Conservation (phyloP, 2,329 filamentous ascomycete species). For the Tolypocladium nubicola region DNA sequence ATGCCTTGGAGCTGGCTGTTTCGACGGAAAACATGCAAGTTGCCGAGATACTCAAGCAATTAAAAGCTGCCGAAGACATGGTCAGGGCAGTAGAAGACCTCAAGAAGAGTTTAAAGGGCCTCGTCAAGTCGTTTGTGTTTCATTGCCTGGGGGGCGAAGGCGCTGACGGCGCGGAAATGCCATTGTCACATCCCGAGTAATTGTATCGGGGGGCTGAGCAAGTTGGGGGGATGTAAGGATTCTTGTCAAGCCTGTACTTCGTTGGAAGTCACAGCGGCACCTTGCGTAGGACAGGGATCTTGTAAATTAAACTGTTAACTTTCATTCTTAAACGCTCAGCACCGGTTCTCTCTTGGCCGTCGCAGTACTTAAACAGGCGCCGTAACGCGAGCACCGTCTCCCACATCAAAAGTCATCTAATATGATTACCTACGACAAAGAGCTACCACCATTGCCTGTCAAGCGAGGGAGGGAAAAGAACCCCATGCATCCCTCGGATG, state of each 20-base stretch:
- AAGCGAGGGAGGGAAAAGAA: background rate
- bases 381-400: background rate
- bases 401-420: background rate
- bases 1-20: background rate
- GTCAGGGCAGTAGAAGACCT: background rate
- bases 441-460: background rate
- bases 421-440: background rate
- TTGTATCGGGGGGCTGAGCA: background rate
- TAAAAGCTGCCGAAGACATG: background rate
- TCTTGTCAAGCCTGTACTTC: no score
- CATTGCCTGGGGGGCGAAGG: background rate
- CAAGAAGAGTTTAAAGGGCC: conserved; percentile 1
- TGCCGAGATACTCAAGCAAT: background rate
- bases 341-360: no score
- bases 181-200: background rate
- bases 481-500: background rate
- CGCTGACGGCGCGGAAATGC: background rate
- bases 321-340: no score
- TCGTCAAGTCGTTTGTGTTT: conserved; percentile 1
- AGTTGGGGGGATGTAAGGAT: no score
- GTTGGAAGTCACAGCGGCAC: no score
- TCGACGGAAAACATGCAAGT: background rate
- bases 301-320: background rate
- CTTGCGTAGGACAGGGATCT: no score
- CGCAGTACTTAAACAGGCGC: background rate